Base-by-base conservation (phyloP, 371 early-diverging fungal genomes). In the Sporodiniella umbellata region DNA sequence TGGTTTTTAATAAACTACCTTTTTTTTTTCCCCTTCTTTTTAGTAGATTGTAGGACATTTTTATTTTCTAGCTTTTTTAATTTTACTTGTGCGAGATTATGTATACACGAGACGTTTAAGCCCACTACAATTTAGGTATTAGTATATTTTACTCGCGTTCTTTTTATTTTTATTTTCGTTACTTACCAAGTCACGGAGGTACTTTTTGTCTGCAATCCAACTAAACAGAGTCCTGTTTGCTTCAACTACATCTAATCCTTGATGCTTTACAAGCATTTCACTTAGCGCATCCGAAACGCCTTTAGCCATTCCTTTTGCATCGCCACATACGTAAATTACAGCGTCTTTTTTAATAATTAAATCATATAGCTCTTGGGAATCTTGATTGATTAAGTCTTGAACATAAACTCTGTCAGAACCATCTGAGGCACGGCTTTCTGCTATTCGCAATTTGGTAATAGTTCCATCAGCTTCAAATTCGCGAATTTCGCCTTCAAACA, bases 271-370 rank as follows among this genome's bases (percentile, higher is more conserved):
- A 2, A 92, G 44, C 37, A 94, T 79, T 8, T 85, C 83, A 0
- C 73, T 80, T 37, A 96, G 62, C 10, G 86, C 82, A 38, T 81
- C 82, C 45, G 94, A 83, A 18, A 96, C 92, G 19, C 82, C 89
- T 56, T 84, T 87, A 17, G 91, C 94, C 95, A 94, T 96, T 2
- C 88, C 89, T 62, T 84, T 82, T 12, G 93, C 89, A 68, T 89
- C 89, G 48, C 90, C 95, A 73, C 94, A 96, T 6, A 96, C 86
- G 70, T 84, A 96, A 28, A 95, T 72, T 14, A 66, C 56, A 0
- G 87, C 90, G 24, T 79, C 76, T 28, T 81, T 66, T 17, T 83
- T 71, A 8, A 72, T 47, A 46, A 92, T 54, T 35, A 86, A 50
- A 23, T 84, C 72, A 55, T 77, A 84, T 8, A 93, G 21, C 28